Conservation (phyloP, 441 rosid genomes). For the Erodium moschatum region DNA sequence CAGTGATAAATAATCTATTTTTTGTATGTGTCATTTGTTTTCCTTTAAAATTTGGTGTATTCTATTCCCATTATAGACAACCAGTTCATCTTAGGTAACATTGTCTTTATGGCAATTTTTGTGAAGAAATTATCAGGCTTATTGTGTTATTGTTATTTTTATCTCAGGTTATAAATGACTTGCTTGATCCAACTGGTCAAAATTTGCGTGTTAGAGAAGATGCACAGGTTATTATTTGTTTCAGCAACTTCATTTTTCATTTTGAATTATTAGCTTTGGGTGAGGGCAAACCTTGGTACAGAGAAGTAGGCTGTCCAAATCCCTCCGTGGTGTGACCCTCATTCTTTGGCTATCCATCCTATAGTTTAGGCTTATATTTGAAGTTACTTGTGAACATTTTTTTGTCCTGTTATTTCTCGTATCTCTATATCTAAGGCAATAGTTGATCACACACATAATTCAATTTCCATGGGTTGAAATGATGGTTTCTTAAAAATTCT, state of each 20-base stretch:
- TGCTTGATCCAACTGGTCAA: constrained; percentile 97
- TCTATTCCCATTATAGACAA: neutral
- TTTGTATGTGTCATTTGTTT: neutral
- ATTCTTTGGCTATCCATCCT: neutral
- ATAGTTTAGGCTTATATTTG: neutral
- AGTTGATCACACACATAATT: neutral
- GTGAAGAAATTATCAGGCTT: constrained; percentile 9
- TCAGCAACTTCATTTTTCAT: neutral
- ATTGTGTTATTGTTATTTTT: constrained; percentile 21
- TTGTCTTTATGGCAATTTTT: constrained; percentile 10
- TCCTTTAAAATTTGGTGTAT: neutral
- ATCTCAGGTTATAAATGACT: constrained; percentile 87
- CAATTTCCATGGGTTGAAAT: too few relatives aligned
- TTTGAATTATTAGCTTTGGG: neutral
- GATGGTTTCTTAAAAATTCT: neutral
- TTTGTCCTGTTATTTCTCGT: neutral
- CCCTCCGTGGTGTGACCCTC: neutral
- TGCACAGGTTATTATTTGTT: constrained; percentile 55
- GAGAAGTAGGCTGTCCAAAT: neutral
- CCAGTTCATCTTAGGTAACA: neutral
- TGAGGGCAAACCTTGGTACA: neutral
- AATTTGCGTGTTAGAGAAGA: constrained; percentile 97
- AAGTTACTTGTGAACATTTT: neutral
- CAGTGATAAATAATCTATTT: neutral
- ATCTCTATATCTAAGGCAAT: neutral